Conservation (phyloP, 306 rosid species). For the Casuarina glauca region DNA sequence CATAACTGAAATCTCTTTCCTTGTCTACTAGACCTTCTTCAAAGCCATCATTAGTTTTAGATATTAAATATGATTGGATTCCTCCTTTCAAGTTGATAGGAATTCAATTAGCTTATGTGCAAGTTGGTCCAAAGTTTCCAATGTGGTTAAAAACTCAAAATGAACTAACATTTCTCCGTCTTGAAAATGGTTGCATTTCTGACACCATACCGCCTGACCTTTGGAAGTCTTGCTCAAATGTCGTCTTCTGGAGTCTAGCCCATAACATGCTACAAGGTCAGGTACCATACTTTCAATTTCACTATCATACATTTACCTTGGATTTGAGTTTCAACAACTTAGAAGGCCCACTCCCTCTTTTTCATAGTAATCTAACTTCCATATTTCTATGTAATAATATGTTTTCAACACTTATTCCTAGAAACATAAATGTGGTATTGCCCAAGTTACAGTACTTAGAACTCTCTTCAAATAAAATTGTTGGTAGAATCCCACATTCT, state of each 20-base stretch:
- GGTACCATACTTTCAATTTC: conserved; percentile 23
- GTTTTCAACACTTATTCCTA: conserved; percentile 28
- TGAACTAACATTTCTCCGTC: background rate
- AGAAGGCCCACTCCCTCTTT: no score
- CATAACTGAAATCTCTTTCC: background rate
- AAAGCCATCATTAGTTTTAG: background rate
- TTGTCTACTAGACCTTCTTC: background rate
- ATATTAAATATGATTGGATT: conserved; percentile 15
- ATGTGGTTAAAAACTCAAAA: conserved; percentile 25
- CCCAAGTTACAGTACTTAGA: background rate
- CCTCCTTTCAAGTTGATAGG: conserved; percentile 18
- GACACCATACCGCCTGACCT: conserved; percentile 14
- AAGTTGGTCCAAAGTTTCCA: conserved; percentile 28
- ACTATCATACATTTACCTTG: conserved; percentile 9
- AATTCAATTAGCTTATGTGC: conserved; percentile 5
- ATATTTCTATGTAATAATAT: conserved; percentile 5
- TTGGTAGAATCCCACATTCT: background rate
- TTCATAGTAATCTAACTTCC: no score
- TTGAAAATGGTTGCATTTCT: conserved; percentile 5
- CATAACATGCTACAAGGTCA: conserved; percentile 18
- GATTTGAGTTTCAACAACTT: no score
- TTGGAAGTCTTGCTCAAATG: conserved; percentile 11
- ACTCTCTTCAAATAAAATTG: background rate
- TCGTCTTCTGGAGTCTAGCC: background rate
- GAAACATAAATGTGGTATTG: conserved; percentile 12